Base-by-base conservation (phyloP, 2,329 filamentous ascomycete genomes). In the Aspergillus aculeatinus region DNA sequence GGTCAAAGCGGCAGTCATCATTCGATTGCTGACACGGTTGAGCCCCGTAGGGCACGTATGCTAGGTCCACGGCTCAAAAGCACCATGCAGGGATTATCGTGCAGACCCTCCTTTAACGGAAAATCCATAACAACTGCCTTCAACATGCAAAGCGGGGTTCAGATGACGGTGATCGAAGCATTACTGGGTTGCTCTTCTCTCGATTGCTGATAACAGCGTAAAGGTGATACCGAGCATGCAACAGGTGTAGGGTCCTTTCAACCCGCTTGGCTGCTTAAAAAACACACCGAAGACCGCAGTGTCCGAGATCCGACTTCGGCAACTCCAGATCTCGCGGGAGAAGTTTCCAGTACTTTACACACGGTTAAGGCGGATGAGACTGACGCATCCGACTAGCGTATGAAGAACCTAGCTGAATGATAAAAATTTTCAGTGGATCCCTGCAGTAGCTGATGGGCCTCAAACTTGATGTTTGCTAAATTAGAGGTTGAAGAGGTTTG, bases 81-180 rank as follows among this genome's bases (percentile, higher is more conserved):
- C n/a, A 44, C 39, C 16, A 55, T 23, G 52, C 52, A 47, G 52
- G 39, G 52, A 55, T 55, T 31, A 48, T 48, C 52, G 11, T 48
- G 25, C 42, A 48, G 52, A 35, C 27, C n/a, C n/a, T 55, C 42
- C 12, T 48, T 35, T 33, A 14, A 23, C 31, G 42, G 39, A 31
- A 39, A 47, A 27, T 16, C 29, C 39, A 48, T 47, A 47, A 33
- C 31, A 23, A 42, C 27, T 47, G 0, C 4, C 5, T n/a, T 6
- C 39, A 12, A 10, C n/a, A 44, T 44, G 39, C 6, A 16, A 44
- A 44, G n/a, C 39, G 14, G 16, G 39, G 14, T 19, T 44, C 14
- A 3, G 39, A 44, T 44, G n/a, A 44, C 14, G 14, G 39, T 44
- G 6, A 16, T 19, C 6, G 14, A 44, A 44, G 39, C 39, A 19